A percentile compares a stretch with the other conserved stretches of the same genome.
These are phyloP conservation scores for Triglochin maritima DNA, from an alignment of 106 monocot species.

Conservation along the genomic window DNA sequence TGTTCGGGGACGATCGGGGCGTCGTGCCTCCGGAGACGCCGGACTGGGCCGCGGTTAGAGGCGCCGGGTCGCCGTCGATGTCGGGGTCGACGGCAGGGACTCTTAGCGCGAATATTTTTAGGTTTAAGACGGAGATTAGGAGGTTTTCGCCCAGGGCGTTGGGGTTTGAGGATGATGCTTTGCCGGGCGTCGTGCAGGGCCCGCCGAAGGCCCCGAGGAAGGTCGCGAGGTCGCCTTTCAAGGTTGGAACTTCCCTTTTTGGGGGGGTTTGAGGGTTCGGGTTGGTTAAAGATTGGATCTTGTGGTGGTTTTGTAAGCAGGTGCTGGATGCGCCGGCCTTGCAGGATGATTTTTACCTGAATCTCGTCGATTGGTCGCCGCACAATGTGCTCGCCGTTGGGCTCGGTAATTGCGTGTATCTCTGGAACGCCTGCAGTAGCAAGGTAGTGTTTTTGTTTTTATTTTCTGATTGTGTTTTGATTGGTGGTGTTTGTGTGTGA, in stretches of 20 bases:
- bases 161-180: slow-evolving; percentile 32
- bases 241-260: slow-evolving; percentile 23
- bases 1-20: slow-evolving; percentile 46
- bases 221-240: slow-evolving; percentile 70
- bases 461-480: background rate
- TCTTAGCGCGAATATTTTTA: slow-evolving; percentile 58
- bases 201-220: slow-evolving; percentile 53
- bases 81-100: slow-evolving; percentile 17
- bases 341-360: slow-evolving; percentile 96
- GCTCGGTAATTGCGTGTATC: slow-evolving; percentile 86
- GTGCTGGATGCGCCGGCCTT: slow-evolving; percentile 96
- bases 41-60: slow-evolving; percentile 9
- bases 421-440: slow-evolving; percentile 99
- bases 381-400: slow-evolving; percentile 88
- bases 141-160: slow-evolving; percentile 20
- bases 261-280: background rate
- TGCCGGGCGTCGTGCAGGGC: slow-evolving; percentile 28
- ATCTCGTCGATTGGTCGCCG: slow-evolving; percentile 94
- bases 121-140: slow-evolving; percentile 70
- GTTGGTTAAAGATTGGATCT: background rate
- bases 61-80: slow-evolving; percentile 19
- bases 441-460: slow-evolving; percentile 40
- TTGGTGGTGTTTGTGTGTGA: background rate
- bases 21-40: slow-evolving; percentile 28
- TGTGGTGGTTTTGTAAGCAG: slow-evolving; percentile 21